A percentile compares a stretch with the other conserved stretches of the same genome.
These are phyloP conservation scores for Saturnispora zaruensis DNA, from an alignment of 805 yeast species.

Conservation along the genomic window DNA sequence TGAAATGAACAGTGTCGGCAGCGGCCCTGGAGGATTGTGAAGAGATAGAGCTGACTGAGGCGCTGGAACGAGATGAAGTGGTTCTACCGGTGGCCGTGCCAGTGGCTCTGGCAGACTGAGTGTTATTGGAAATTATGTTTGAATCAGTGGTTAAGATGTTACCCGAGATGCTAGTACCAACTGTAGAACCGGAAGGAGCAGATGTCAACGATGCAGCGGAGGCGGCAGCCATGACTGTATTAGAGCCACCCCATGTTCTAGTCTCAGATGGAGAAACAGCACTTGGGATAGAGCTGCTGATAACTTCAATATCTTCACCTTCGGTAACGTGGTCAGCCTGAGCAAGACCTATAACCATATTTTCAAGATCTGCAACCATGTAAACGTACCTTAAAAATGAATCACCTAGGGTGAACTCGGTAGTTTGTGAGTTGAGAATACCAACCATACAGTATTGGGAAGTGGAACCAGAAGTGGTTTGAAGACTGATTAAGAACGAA, in stretches of 20 bases:
- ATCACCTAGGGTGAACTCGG: constrained; percentile 43
- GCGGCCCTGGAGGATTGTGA: not conserved
- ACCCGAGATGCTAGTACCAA: constrained; percentile 1
- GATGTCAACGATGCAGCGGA: constrained; percentile 8
- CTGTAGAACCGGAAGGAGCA: not conserved
- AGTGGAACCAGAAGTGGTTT: constrained; percentile 16
- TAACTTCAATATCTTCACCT: constrained; percentile 31
- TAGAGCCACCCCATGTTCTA: constrained; percentile 28
- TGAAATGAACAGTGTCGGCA: constrained; percentile 39
- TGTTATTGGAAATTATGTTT: not conserved
- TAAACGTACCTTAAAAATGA: constrained; percentile 44
- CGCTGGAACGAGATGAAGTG: not conserved
- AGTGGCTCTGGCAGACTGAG: not conserved
- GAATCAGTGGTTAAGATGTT: not conserved
- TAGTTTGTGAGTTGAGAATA: constrained; percentile 27
- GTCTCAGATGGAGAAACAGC: constrained; percentile 40
- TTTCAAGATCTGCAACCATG: constrained; percentile 47
- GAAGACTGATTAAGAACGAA: constrained; percentile 18
- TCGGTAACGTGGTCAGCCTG: constrained; percentile 21
- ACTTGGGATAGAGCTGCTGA: constrained; percentile 38
- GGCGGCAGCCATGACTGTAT: constrained; percentile 3
- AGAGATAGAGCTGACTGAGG: constrained; percentile 8
- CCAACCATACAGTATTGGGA: constrained; percentile 38
- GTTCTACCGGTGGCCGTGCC: not conserved
- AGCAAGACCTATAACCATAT: constrained; percentile 36